A percentile compares a stretch with the other conserved stretches of the same genome.
Conservation (phyloP, 129 eudicot genomes). For the Flaveria linearis region DNA sequence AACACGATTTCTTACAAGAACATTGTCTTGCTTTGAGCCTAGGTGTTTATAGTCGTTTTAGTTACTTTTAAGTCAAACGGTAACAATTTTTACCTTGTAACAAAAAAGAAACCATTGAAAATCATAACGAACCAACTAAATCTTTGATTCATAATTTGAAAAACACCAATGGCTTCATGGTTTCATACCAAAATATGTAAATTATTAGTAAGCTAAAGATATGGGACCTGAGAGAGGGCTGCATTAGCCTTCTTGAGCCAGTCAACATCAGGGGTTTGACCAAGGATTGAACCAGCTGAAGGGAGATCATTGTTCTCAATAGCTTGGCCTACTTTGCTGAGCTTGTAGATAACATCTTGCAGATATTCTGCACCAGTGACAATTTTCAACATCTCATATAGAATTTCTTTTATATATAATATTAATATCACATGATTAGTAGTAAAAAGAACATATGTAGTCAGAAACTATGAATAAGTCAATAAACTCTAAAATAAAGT, state of each 20-base stretch:
- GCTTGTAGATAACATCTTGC: slow-evolving; percentile 86
- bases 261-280: slow-evolving; percentile 61
- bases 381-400: neutral
- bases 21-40: neutral
- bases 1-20: neutral
- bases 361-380: slow-evolving; percentile 54
- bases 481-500: neutral
- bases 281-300: slow-evolving; percentile 80
- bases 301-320: slow-evolving; percentile 86
- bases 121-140: too few relatives aligned
- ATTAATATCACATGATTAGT: neutral
- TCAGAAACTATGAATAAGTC: neutral
- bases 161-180: too few relatives aligned
- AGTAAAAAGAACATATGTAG: neutral
- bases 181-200: too few relatives aligned
- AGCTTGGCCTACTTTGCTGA: slow-evolving; percentile 90
- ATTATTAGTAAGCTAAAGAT: too few relatives aligned
- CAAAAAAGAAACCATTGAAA: too few relatives aligned
- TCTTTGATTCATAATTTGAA: too few relatives aligned
- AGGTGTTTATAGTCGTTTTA: too few relatives aligned
- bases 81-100: too few relatives aligned
- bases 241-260: slow-evolving; percentile 82
- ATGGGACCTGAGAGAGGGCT: slow-evolving; percentile 75
- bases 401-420: neutral
- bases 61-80: too few relatives aligned